phyloP scores from a whole-genome alignment of 1,284 basidiomycete species.

The Fomitopsis palustris region DNA sequence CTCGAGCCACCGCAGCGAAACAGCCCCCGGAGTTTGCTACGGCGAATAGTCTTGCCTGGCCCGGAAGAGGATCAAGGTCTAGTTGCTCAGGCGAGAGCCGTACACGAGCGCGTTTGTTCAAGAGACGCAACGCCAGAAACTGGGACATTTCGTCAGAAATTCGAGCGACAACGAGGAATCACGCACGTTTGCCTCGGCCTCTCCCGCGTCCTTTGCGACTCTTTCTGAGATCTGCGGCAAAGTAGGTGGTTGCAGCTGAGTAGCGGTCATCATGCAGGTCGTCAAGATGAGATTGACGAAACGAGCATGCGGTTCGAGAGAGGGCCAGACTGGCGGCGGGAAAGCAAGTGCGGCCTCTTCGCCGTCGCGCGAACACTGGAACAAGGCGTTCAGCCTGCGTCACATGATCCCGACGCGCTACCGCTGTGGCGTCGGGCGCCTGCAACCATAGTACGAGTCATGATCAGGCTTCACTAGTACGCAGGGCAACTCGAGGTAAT shows the following conservation, averaged over 20 bases:
- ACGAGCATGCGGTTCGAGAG: no score
- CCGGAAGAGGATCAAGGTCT: conserved; percentile 37
- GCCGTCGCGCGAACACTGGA: no score
- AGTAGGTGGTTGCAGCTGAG: neutral
- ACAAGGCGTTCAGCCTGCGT: no score
- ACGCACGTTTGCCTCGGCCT: conserved; percentile 44
- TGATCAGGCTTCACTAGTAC: no score
- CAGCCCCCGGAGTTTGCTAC: conserved; percentile 56
- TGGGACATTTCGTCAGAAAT: conserved; percentile 12
- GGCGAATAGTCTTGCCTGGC: conserved; percentile 46
- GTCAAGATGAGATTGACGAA: no score
- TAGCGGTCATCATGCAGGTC: neutral
- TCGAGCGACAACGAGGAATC: neutral
- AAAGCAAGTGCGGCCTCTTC: no score
- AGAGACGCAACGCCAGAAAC: conserved; percentile 45
- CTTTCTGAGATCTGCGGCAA: neutral
- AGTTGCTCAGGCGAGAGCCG: conserved; percentile 51
- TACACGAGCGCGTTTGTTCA: conserved; percentile 60
- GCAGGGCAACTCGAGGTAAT: no score
- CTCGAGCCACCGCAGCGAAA: conserved; percentile 57
- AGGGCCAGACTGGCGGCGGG: no score
- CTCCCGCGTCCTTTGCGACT: conserved; percentile 30
- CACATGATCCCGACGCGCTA: no score
- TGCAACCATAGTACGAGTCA: no score
- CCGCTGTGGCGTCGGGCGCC: no score